Evolutionary conservation across 2,329 filamentous ascomycete species (phyloP).

Genomic region (Blastomyces emzantsi): DNA sequence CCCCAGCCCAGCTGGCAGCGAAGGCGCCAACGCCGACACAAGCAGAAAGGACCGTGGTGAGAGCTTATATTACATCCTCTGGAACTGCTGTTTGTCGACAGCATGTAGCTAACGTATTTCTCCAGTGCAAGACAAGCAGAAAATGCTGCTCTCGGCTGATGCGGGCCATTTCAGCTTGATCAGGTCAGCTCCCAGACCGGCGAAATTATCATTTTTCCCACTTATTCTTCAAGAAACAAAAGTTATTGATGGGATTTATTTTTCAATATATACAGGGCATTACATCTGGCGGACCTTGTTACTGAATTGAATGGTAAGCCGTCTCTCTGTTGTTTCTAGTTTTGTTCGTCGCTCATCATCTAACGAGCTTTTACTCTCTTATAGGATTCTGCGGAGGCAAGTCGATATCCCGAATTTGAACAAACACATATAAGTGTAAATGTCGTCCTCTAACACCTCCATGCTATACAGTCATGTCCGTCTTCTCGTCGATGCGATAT

Average conservation of each 20-base stretch:
- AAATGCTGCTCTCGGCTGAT: slow-evolving; percentile 40
- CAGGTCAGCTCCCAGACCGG: slow-evolving; percentile 28
- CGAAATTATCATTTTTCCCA: not conserved
- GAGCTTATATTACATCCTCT: slow-evolving; percentile 10
- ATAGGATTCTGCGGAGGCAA: slow-evolving; percentile 43
- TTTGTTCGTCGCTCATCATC: not conserved
- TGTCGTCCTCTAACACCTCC: slow-evolving; percentile 1
- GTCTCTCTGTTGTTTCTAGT: not conserved
- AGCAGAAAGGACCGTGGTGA: slow-evolving; percentile 12
- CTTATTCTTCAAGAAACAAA: not conserved
- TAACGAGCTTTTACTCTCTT: slow-evolving; percentile 5
- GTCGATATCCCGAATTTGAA: slow-evolving; percentile 15
- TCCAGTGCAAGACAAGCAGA: slow-evolving; percentile 42
- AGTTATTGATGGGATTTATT: slow-evolving; percentile 1
- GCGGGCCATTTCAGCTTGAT: slow-evolving; percentile 44
- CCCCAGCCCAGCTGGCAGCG: slow-evolving; percentile 8
- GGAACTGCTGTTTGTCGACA: slow-evolving; percentile 3
- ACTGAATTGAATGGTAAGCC: slow-evolving; percentile 41
- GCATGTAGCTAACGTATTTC: slow-evolving; percentile 13
- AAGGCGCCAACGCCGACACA: slow-evolving; percentile 2
- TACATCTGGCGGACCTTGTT: slow-evolving; percentile 44
- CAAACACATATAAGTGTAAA: slow-evolving; percentile 6
- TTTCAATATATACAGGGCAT: slow-evolving; percentile 27
- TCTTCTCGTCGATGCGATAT: slow-evolving; percentile 92
- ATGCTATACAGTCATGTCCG: slow-evolving; percentile 61